Base-by-base conservation (phyloP, 208 protist species). In the Trypanosoma grayi region DNA sequence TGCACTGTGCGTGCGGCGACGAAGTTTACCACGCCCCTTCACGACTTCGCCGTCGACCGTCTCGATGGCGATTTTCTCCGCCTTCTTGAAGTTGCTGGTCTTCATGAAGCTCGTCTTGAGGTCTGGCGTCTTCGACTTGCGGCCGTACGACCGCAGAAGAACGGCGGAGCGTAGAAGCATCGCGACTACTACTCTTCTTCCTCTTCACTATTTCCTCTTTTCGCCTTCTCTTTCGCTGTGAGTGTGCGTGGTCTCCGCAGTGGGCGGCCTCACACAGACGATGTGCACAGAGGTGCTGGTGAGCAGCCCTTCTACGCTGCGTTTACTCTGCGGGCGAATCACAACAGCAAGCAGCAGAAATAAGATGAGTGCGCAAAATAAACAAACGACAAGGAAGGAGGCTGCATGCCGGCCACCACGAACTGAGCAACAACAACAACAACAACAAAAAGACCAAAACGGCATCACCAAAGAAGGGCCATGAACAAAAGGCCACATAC, bases 21-120 rank as follows among this genome's bases (percentile, higher is more conserved):
- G 83, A 16, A 92, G 50, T 41, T 88, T 88, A 62, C 90, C 90
- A 36, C 85, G 84, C 6, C 90, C 90, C 58, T 84, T 81, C 27
- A 96, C 85, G 7, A 89, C 47, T 1, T 96, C 90, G 18, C 90
- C 90, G 60, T 93, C 84, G 9, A 75, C 53, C n/a, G 85, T 92
- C 30, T 84, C 70, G 16, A 82, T 75, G 48, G 53, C 74, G 18
- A 83, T 66, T 64, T 94, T 92, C 66, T 87, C 62, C 11, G 85
- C 86, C 45, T 90, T 90, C 57, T 81, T 86, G 58, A 95, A 83
- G 58, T 90, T 91, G 9, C 66, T 83, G 13, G 81, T 83, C 54
- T 91, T 90, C 24, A 75, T 79, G 65, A 93, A 93, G 62, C 70
- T 80, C 7, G 81, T 89, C 61, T 78, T 76, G 20, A 92, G 79